Percentiles rank a stretch among this genome's conserved stretches.
Conservation (phyloP, 2,329 filamentous ascomycete species). For the Epichloe hybrida region DNA sequence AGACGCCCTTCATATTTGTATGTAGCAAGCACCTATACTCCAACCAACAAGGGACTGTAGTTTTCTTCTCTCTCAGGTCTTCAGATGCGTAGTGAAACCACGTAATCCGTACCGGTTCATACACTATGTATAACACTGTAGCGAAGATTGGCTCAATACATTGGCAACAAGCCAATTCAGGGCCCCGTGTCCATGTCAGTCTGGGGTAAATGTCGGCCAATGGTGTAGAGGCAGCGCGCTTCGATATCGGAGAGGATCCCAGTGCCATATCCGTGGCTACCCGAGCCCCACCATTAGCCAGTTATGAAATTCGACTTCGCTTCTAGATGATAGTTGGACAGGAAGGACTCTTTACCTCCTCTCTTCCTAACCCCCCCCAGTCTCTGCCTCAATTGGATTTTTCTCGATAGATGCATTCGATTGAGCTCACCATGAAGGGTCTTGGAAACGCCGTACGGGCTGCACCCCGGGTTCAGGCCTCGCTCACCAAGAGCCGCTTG, state of each 20-base stretch:
- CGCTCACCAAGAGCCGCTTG: not conserved
- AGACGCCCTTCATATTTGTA: not conserved
- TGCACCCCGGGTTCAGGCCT: slow-evolving; percentile 14
- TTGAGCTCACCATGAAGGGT: slow-evolving; percentile 16
- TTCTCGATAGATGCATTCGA: slow-evolving; percentile 1
- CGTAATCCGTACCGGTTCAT: not conserved
- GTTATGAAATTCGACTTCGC: slow-evolving; percentile 5
- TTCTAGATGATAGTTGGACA: slow-evolving; percentile 1
- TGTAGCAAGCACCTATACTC: not conserved
- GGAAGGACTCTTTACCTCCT: slow-evolving; percentile 1
- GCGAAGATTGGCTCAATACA: too few species aligned
- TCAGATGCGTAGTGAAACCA: not conserved
- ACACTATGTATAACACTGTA: too few species aligned
- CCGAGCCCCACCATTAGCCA: slow-evolving; percentile 12
- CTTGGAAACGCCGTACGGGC: slow-evolving; percentile 18
- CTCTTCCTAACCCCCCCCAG: slow-evolving; percentile 2
- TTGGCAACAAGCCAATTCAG: too few species aligned
- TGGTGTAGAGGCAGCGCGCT: not conserved
- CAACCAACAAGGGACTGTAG: not conserved
- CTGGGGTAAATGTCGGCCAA: too few species aligned
- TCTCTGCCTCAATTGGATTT: slow-evolving; percentile 1
- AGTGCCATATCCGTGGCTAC: slow-evolving; percentile 9
- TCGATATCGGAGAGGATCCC: slow-evolving; percentile 12
- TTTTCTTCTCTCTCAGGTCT: not conserved
- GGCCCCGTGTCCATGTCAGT: too few species aligned